These are phyloP conservation scores for Mrakia blollopis DNA, from an alignment of 768 basidiomycete genomes.

Conservation along the genomic window DNA sequence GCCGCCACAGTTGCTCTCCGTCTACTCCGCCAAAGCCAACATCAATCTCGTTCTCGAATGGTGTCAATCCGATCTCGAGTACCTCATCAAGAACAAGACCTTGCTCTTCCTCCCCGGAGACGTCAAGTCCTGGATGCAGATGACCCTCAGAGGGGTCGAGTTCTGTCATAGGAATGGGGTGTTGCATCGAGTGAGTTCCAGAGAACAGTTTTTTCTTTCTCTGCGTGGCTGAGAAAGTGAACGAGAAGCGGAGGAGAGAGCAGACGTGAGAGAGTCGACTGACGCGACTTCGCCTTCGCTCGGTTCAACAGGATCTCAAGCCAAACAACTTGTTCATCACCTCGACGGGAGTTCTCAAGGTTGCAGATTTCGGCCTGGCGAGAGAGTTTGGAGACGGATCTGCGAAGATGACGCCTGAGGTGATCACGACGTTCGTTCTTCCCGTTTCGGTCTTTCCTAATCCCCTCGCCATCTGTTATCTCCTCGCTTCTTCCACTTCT, in stretches of 20 bases:
- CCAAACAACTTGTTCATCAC: conserved; percentile 97
- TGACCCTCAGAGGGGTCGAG: conserved; percentile 96
- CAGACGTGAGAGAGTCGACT: background rate
- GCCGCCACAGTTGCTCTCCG: conserved; percentile 71
- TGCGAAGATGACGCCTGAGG: conserved; percentile 95
- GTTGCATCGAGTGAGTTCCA: conserved; percentile 70
- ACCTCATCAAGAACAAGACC: conserved; percentile 87
- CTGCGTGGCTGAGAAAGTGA: background rate
- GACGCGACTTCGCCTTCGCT: background rate
- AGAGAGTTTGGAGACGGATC: conserved; percentile 92
- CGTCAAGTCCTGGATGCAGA: conserved; percentile 98
- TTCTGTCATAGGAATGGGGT: conserved; percentile 95
- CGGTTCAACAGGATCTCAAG: conserved; percentile 74
- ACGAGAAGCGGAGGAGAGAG: too few relatives aligned
- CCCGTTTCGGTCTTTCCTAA: background rate
- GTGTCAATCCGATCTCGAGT: conserved; percentile 91
- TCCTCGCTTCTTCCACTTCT: background rate
- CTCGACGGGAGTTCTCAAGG: conserved; percentile 82
- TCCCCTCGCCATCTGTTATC: background rate
- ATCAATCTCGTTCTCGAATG: conserved; percentile 96
- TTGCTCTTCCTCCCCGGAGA: conserved; percentile 91
- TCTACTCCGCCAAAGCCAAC: conserved; percentile 93
- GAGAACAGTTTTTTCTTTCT: background rate
- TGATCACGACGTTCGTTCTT: conserved; percentile 83
- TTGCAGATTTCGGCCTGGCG: conserved; percentile 98